Evolutionary conservation across 805 yeast genomes (phyloP).

Genomic region (Zygosaccharomyces bailii): DNA sequence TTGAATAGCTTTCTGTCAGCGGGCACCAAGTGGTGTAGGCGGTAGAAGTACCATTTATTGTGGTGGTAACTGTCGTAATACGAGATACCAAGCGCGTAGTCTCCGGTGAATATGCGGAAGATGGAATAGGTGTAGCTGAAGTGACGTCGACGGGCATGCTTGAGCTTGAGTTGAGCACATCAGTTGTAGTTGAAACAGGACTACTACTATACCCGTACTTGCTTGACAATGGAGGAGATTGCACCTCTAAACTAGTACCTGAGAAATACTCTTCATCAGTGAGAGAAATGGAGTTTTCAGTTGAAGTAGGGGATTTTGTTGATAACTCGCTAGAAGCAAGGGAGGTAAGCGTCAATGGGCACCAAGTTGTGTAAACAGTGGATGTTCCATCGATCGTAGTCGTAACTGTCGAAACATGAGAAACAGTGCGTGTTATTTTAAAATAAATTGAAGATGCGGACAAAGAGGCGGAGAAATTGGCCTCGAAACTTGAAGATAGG

Average conservation of each 20-base stretch:
- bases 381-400: conserved; percentile 25
- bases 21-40: conserved; percentile 33
- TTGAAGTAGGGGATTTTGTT: background rate
- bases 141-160: background rate
- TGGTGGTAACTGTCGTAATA: conserved; percentile 21
- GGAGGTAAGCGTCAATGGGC: conserved; percentile 29
- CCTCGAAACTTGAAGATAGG: background rate
- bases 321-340: conserved; percentile 6
- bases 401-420: conserved; percentile 18
- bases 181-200: background rate
- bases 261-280: background rate
- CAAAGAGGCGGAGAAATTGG: background rate
- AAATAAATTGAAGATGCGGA: background rate
- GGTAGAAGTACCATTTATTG: conserved; percentile 15
- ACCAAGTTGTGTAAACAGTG: conserved; percentile 37
- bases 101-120: conserved; percentile 7
- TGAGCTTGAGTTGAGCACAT: background rate
- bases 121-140: background rate
- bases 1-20: conserved; percentile 6
- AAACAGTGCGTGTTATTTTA: background rate
- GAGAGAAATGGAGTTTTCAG: background rate
- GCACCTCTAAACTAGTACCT: background rate
- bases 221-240: background rate
- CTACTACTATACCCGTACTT: too few relatives aligned
- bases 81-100: conserved; percentile 14